A percentile compares a stretch with the other conserved stretches of the same genome.
Evolutionary conservation across 1,139 yeast genomes (phyloP).

Genomic region (Suhomyces chickasaworum): DNA sequence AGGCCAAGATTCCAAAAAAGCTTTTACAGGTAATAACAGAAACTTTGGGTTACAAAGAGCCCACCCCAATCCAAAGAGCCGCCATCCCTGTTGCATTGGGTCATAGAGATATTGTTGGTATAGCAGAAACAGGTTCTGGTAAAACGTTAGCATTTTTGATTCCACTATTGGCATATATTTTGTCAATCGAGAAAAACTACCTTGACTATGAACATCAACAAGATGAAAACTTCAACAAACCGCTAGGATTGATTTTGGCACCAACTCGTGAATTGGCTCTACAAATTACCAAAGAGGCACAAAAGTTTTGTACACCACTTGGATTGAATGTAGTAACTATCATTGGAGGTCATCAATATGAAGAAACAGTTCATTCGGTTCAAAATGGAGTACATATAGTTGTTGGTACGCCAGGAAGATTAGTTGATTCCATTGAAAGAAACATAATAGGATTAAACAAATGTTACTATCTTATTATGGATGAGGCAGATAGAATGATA

Average conservation of each 20-base stretch:
- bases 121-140: constrained; percentile 98
- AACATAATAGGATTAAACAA: constrained; percentile 60
- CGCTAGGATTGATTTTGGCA: constrained; percentile 70
- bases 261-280: constrained; percentile 95
- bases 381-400: constrained; percentile 74
- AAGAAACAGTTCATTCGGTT: constrained; percentile 64
- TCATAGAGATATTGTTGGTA: constrained; percentile 71
- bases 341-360: constrained; percentile 89
- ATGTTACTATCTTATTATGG: constrained; percentile 74
- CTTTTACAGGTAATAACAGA: constrained; percentile 41
- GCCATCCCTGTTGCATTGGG: constrained; percentile 73
- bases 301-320: constrained; percentile 45
- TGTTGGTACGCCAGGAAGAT: constrained; percentile 92
- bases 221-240: constrained; percentile 33
- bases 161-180: constrained; percentile 66
- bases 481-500: constrained; percentile 94
- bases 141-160: constrained; percentile 87
- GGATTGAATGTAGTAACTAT: constrained; percentile 62
- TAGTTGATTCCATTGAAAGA: constrained; percentile 77
- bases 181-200: constrained; percentile 40
- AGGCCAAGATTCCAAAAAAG: constrained; percentile 50
- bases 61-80: constrained; percentile 91
- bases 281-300: constrained; percentile 73
- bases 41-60: constrained; percentile 53
- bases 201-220: constrained; percentile 36